phyloP scores from a whole-genome alignment of 2,329 filamentous ascomycete species.

The Cladosporium sphaerospermum region DNA sequence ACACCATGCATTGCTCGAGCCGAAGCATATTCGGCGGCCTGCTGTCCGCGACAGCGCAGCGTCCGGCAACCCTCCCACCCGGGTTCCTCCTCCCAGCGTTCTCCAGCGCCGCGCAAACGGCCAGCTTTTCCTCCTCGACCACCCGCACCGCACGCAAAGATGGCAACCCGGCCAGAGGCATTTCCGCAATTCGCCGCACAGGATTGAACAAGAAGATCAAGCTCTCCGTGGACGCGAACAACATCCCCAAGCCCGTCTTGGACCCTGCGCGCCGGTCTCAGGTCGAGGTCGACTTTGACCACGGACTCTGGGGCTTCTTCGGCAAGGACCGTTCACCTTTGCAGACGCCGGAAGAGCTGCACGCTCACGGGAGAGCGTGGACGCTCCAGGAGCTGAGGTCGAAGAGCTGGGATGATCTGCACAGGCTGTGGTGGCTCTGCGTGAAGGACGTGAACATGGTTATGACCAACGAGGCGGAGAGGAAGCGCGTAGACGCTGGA shows the following conservation, averaged over 20 bases:
- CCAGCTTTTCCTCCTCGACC: slow-evolving; percentile 26
- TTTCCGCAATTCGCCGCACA: slow-evolving; percentile 73
- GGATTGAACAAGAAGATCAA: slow-evolving; percentile 52
- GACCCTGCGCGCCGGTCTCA: slow-evolving; percentile 51
- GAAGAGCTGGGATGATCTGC: slow-evolving; percentile 92
- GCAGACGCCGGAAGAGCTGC: slow-evolving; percentile 63
- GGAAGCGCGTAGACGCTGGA: slow-evolving; percentile 59
- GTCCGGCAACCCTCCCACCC: slow-evolving; percentile 23
- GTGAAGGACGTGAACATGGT: slow-evolving; percentile 85
- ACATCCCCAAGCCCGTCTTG: slow-evolving; percentile 65
- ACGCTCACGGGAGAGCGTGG: slow-evolving; percentile 75
- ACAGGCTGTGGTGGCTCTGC: slow-evolving; percentile 91
- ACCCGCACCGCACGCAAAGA: slow-evolving; percentile 48
- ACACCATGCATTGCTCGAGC: slow-evolving; percentile 10
- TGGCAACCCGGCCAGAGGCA: slow-evolving; percentile 71
- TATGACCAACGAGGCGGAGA: slow-evolving; percentile 67
- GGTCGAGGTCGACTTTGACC: slow-evolving; percentile 60
- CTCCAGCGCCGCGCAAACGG: slow-evolving; percentile 15
- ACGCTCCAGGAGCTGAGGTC: slow-evolving; percentile 73
- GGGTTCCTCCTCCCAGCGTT: slow-evolving; percentile 32
- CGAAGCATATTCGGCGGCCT: slow-evolving; percentile 10
- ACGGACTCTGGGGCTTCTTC: slow-evolving; percentile 94
- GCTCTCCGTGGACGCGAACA: slow-evolving; percentile 64
- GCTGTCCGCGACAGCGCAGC: slow-evolving; percentile 6
- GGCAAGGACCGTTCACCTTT: slow-evolving; percentile 62